A percentile compares a stretch with the other conserved stretches of the same genome.
Conservation (phyloP, 306 rosid species). For the Acacia confusa region DNA sequence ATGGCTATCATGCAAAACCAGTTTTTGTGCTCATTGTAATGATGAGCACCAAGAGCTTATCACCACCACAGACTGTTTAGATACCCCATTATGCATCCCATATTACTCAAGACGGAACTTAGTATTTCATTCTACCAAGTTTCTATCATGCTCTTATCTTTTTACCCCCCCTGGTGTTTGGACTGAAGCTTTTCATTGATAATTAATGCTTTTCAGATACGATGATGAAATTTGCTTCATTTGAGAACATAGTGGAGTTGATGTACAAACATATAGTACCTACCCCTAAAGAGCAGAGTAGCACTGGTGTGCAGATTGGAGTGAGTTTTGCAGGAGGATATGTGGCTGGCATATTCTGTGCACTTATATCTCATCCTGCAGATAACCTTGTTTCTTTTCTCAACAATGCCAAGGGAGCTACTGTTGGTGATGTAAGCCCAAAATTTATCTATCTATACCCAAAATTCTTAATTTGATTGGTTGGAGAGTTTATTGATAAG, state of each 20-base stretch:
- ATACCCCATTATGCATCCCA: too few relatives aligned
- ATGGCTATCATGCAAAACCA: too few relatives aligned
- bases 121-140: background rate
- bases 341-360: slow-evolving; percentile 46
- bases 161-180: background rate
- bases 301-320: slow-evolving; percentile 43
- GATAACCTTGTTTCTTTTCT: slow-evolving; percentile 56
- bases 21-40: too few relatives aligned
- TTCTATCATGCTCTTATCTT: background rate
- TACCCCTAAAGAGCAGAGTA: slow-evolving; percentile 51
- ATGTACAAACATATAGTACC: slow-evolving; percentile 44
- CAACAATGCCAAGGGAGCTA: slow-evolving; percentile 55
- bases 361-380: slow-evolving; percentile 55
- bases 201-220: slow-evolving; percentile 31
- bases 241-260: slow-evolving; percentile 47
- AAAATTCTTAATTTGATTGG: background rate
- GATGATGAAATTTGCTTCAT: slow-evolving; percentile 56
- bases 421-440: slow-evolving; percentile 51
- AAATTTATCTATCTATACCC: background rate
- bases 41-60: too few relatives aligned
- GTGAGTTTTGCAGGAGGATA: slow-evolving; percentile 53
- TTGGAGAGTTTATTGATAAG: background rate
- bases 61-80: too few relatives aligned
- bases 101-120: background rate
- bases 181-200: background rate